Conservation (phyloP, 805 yeast genomes). For the Myxozyma nipponensis region DNA sequence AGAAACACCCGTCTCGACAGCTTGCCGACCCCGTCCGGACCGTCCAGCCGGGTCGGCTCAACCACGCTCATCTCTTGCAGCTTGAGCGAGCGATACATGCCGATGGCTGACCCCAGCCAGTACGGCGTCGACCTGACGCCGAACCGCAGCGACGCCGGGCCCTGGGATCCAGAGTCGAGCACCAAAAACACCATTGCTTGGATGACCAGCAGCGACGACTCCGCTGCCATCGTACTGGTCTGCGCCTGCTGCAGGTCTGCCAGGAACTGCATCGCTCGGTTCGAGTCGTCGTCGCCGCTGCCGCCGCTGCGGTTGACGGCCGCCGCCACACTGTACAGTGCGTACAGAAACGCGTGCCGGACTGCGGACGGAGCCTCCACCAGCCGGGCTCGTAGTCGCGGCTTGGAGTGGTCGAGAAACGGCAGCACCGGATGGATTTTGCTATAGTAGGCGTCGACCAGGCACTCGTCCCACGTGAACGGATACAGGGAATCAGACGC, state of each 20-base stretch:
- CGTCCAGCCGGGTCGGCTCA: constrained; percentile 18
- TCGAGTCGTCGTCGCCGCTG: constrained; percentile 10
- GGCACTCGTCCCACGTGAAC: constrained; percentile 31
- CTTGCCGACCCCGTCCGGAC: constrained; percentile 26
- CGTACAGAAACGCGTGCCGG: constrained; percentile 32
- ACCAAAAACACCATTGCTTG: constrained; percentile 37
- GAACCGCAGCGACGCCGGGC: constrained; percentile 12
- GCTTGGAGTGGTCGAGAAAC: constrained; percentile 37
- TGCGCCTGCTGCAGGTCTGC: constrained; percentile 13
- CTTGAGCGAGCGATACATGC: constrained; percentile 30
- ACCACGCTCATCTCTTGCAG: constrained; percentile 26
- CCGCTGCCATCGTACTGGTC: background rate
- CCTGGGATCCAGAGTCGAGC: constrained; percentile 32
- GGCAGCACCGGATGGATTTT: constrained; percentile 41
- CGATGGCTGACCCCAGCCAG: constrained; percentile 41
- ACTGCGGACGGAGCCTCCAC: constrained; percentile 30
- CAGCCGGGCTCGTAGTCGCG: constrained; percentile 34
- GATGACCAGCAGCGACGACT: constrained; percentile 31
- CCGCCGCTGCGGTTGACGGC: background rate
- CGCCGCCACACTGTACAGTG: constrained; percentile 22
- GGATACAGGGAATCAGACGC: constrained; percentile 2
- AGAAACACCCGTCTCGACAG: constrained; percentile 32
- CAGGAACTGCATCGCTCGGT: constrained; percentile 19
- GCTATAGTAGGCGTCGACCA: constrained; percentile 39
- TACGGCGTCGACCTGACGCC: constrained; percentile 13